These are phyloP conservation scores for Cavenderia fasciculata DNA, from an alignment of 78 protist species.

Conservation along the genomic window DNA sequence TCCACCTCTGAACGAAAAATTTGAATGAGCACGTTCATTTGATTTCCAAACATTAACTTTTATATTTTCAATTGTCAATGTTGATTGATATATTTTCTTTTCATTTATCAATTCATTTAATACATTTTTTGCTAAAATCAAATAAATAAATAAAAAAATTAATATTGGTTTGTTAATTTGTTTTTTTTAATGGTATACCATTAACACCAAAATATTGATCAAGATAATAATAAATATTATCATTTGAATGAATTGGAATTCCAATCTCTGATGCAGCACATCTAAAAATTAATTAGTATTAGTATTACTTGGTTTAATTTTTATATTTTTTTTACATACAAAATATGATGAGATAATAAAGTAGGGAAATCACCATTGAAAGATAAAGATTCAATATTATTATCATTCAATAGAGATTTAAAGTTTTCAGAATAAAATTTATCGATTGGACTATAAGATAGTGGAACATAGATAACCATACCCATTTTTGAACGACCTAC, in stretches of 20 bases:
- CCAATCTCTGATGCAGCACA: slow-evolving; percentile 66
- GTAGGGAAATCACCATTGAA: slow-evolving; percentile 73
- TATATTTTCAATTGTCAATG: no score
- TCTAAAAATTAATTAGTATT: neutral
- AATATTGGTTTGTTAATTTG: no score
- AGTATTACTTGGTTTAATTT: neutral
- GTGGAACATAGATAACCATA: slow-evolving; percentile 31
- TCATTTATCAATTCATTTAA: no score
- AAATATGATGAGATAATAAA: slow-evolving; percentile 11
- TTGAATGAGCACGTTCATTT: slow-evolving; percentile 2
- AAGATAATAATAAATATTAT: neutral
- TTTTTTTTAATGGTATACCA: neutral
- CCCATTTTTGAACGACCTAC: slow-evolving; percentile 65
- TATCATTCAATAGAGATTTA: slow-evolving; percentile 16
- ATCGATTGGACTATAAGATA: slow-evolving; percentile 23
- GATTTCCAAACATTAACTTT: no score
- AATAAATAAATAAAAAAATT: no score
- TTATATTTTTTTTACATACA: neutral
- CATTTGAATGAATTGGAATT: no score
- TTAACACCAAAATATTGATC: slow-evolving; percentile 1
- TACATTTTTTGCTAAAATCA: no score
- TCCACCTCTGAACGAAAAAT: slow-evolving; percentile 43
- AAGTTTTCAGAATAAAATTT: slow-evolving; percentile 22
- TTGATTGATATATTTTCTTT: no score
- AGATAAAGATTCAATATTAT: slow-evolving; percentile 33